These are phyloP conservation scores for Geranomyces michiganensis DNA, from an alignment of 192 early-diverging fungal species.

Conservation along the genomic window DNA sequence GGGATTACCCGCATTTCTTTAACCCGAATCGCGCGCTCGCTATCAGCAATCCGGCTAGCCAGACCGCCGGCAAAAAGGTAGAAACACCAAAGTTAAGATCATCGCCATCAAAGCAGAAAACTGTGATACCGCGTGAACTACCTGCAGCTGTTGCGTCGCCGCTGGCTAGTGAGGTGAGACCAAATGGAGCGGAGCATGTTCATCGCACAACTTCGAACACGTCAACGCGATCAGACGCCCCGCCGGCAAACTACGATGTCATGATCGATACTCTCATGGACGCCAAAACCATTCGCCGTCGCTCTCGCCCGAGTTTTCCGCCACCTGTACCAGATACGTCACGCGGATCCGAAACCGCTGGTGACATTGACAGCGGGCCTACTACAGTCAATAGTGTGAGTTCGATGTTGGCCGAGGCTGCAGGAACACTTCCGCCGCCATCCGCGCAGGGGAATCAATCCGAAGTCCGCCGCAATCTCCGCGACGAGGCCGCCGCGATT, in stretches of 20 bases:
- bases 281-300: neutral
- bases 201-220: no score
- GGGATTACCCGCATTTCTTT: slow-evolving; percentile 49
- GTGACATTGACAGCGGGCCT: no score
- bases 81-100: no score
- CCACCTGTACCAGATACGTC: neutral
- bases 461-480: neutral
- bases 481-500: slow-evolving; percentile 22
- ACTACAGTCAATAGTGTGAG: no score
- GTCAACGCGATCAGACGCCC: neutral
- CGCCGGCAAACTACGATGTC: neutral
- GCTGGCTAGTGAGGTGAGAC: neutral
- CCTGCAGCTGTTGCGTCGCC: no score
- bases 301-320: neutral
- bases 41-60: slow-evolving; percentile 28
- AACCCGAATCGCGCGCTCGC: slow-evolving; percentile 36
- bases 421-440: neutral
- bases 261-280: slow-evolving; percentile 6
- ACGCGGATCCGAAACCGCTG: neutral
- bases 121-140: no score
- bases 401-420: no score
- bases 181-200: no score
- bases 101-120: no score
- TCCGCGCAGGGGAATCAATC: slow-evolving; percentile 5
- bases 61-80: neutral